Evolutionary conservation across 345 rosid genomes (phyloP), one percentile per base, ranked within the genome.

Genomic region (Sonneratia alba): DNA sequence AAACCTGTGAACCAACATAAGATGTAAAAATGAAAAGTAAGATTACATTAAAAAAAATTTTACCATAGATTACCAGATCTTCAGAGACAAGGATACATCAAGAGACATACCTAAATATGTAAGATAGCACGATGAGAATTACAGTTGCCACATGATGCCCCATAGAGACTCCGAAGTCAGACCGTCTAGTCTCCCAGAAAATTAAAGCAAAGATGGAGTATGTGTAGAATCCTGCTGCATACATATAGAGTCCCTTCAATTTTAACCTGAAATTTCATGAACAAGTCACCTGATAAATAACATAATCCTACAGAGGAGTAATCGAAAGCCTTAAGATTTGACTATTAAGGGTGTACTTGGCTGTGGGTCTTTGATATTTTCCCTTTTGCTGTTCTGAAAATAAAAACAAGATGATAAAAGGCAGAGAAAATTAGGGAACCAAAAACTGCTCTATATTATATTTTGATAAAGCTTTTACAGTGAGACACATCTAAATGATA

Each of bases 121-220:
- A 96, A 40, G 99, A 96, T 37, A 96, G 85, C 75, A 92, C 83
- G 63, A 96, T 86, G 65, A 96, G 97, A 68, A 82, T 77, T 71
- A 85, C 76, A 70, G 96, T 89, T 36, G 97, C 94, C 68, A 96
- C 83, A 82, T 96, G 99, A 86, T 96, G 99, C 68, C 93, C 77
- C 98, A 96, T 96, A 0, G 98, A 96, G 78, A 96, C 98, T 32
- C 98, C 97, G 67, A 96, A 96, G 80, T 96, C 99, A 15, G 97
- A 89, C n/a, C 99, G 88, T 81, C 98, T 88, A 73, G 99, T 96
- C 81, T 96, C 99, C 99, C 99, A 96, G 77, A 91, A 96, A 15
- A 96, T 80, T 80, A 96, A 81, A 67, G 99, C 99, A 77, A 92
- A 89, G 72, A 96, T 91, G 47, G 99, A 96, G 86, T 96, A 96